Percentiles rank a stretch among this genome's conserved stretches.
Conservation (phyloP, 2,329 filamentous ascomycete genomes). For the Fonsecaea erecta region DNA sequence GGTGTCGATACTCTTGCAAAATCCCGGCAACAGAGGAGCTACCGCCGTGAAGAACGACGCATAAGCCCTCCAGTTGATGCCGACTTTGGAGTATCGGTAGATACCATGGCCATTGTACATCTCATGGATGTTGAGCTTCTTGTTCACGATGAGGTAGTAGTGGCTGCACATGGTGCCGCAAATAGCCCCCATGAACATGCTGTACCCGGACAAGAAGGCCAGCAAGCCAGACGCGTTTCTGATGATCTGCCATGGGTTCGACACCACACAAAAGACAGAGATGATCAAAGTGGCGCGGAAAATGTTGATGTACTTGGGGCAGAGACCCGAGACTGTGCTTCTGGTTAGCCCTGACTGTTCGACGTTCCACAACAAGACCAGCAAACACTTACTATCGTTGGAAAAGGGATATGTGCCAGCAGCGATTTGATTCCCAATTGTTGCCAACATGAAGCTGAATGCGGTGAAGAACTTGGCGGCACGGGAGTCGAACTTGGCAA, state of each 20-base stretch:
- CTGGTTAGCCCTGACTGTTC: background rate
- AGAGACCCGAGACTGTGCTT: slow-evolving; percentile 68
- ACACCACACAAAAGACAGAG: slow-evolving; percentile 47
- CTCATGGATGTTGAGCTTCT: slow-evolving; percentile 49
- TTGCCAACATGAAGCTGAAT: slow-evolving; percentile 49
- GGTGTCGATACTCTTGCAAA: slow-evolving; percentile 46
- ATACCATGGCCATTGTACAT: slow-evolving; percentile 48
- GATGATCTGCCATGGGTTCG: slow-evolving; percentile 44
- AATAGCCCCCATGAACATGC: slow-evolving; percentile 49
- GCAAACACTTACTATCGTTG: slow-evolving; percentile 8
- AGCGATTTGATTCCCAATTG: slow-evolving; percentile 51
- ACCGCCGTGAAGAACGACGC: slow-evolving; percentile 43
- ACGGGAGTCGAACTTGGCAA: slow-evolving; percentile 51
- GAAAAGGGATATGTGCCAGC: slow-evolving; percentile 42
- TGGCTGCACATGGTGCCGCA: slow-evolving; percentile 50
- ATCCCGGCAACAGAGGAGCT: slow-evolving; percentile 42
- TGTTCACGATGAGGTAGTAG: slow-evolving; percentile 48
- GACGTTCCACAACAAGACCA: background rate
- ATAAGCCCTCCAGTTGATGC: slow-evolving; percentile 45
- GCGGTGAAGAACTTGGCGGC: slow-evolving; percentile 51
- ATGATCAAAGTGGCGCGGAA: slow-evolving; percentile 70
- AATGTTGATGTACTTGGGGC: slow-evolving; percentile 82
- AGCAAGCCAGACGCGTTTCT: slow-evolving; percentile 32
- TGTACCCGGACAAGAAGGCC: slow-evolving; percentile 37
- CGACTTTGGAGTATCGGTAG: slow-evolving; percentile 47